Evolutionary conservation across 371 early-diverging fungal species (phyloP), one percentile per base, ranked within the genome.

Genomic region (Syncephalastrum contaminatum): DNA sequence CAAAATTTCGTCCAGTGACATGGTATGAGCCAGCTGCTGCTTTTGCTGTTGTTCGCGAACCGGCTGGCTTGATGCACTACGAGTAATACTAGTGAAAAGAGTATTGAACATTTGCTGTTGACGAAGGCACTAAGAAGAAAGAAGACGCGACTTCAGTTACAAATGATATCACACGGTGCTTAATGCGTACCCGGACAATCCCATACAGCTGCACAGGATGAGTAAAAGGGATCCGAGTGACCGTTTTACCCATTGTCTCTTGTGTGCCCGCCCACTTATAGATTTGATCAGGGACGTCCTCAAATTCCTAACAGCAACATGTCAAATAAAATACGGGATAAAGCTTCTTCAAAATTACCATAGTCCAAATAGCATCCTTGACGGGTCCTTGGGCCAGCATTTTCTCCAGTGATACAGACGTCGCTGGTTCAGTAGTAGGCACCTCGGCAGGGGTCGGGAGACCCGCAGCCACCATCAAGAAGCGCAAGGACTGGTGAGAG

Each of bases 51-150:
- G 52, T 21, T 58, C 51, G 27, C 21, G 25, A 7, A 14, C 40
- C 15, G 27, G 46, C 4, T 50, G 40, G 0, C 39, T 54, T 6
- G 36, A 30, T 2, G 67, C 53, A 19, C 60, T 57, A 51, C 44
- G 41, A 25, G 77, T 72, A 48, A 82, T 73, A 48, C 78, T 79
- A 51, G 69, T 71, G 52, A 82, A 81, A 0, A 84, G 54, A 3
- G 70, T 66, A 48, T 84, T 84, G 61, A 80, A 84, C 63, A 75
- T 70, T 50, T 79, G 59, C 58, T 84, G 84, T 49, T 80, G 81
- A n/a, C 84, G 76, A 60, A 75, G 59, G 43, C 62, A 63, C 64
- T 69, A 25, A 43, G n/a, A 20, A 41, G 19, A 45, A 25, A 18
- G 15, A 48, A 41, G 18, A 46, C 18, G 0, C 4, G 16, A 21